Evolutionary conservation across 2,329 filamentous ascomycete genomes (phyloP).

Genomic region (Endoconidiophora laricicola): DNA sequence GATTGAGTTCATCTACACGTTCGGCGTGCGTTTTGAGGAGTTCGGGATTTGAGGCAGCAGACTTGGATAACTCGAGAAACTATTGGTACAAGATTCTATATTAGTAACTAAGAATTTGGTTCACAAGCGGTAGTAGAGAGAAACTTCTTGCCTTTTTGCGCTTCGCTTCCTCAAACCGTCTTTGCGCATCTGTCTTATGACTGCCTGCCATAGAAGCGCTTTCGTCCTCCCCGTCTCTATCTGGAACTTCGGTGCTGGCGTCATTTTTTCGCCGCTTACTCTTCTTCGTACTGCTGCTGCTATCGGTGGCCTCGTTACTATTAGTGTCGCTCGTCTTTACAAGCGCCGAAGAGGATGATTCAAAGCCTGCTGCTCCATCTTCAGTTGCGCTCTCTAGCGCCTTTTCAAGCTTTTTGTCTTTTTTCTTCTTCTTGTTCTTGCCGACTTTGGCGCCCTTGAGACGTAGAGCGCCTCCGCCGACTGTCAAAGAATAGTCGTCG

Average conservation of each 20-base stretch:
- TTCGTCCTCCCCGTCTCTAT: constrained; percentile 13
- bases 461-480: constrained; percentile 60
- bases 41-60: constrained; percentile 43
- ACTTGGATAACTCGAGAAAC: constrained; percentile 65
- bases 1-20: constrained; percentile 87
- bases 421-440: constrained; percentile 51
- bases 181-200: constrained; percentile 70
- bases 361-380: background rate
- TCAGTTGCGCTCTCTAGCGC: constrained; percentile 16
- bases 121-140: background rate
- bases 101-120: no score
- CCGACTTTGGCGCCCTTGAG: constrained; percentile 60
- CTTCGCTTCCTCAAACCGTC: constrained; percentile 61
- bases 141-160: constrained; percentile 52
- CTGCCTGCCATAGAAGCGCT: constrained; percentile 16
- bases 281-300: background rate
- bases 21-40: constrained; percentile 94
- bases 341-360: no score
- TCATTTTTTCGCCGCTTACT: background rate
- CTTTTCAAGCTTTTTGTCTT: constrained; percentile 33
- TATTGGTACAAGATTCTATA: constrained; percentile 20
- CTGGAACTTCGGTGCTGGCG: background rate
- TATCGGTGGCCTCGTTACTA: background rate
- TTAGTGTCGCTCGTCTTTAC: no score
- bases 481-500: constrained; percentile 53